Percentiles rank a stretch among this genome's conserved stretches.
These are phyloP conservation scores for Aristolochia contorta DNA, from an alignment of 164 flowering plant species.

Conservation along the genomic window DNA sequence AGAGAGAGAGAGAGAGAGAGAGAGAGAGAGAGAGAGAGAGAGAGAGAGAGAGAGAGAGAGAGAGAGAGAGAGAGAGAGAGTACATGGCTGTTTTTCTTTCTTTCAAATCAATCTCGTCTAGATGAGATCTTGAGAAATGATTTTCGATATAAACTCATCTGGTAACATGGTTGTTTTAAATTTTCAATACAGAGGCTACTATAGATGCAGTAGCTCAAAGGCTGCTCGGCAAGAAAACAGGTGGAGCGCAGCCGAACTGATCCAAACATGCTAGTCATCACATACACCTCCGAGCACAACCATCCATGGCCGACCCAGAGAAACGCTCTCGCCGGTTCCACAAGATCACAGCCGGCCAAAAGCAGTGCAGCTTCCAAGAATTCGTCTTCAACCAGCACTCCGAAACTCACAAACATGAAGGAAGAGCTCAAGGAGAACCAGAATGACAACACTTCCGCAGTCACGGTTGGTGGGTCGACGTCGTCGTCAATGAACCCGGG, in stretches of 20 bases:
- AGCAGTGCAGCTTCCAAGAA: slow-evolving; percentile 21
- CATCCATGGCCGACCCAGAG: slow-evolving; percentile 97
- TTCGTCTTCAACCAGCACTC: slow-evolving; percentile 14
- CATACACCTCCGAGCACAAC: slow-evolving; percentile 93
- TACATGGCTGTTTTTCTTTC: too few species aligned
- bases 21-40: too few species aligned
- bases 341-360: slow-evolving; percentile 53
- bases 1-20: too few species aligned
- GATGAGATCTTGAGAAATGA: too few species aligned
- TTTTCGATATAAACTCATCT: background rate
- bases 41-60: too few species aligned
- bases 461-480: slow-evolving; percentile 4
- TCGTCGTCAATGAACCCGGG: slow-evolving; percentile 1
- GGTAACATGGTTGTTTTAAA: background rate
- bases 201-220: slow-evolving; percentile 95
- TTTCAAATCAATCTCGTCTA: too few species aligned
- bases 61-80: too few species aligned
- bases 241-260: slow-evolving; percentile 84
- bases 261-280: slow-evolving; percentile 85
- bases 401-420: slow-evolving; percentile 18
- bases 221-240: slow-evolving; percentile 88
- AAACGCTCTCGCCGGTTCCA: slow-evolving; percentile 85
- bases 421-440: slow-evolving; percentile 33
- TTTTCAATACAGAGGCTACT: slow-evolving; percentile 55
- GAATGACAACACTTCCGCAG: slow-evolving; percentile 5